Conservation (phyloP, 2,329 filamentous ascomycete species). For the Lasiodiplodia citricola region DNA sequence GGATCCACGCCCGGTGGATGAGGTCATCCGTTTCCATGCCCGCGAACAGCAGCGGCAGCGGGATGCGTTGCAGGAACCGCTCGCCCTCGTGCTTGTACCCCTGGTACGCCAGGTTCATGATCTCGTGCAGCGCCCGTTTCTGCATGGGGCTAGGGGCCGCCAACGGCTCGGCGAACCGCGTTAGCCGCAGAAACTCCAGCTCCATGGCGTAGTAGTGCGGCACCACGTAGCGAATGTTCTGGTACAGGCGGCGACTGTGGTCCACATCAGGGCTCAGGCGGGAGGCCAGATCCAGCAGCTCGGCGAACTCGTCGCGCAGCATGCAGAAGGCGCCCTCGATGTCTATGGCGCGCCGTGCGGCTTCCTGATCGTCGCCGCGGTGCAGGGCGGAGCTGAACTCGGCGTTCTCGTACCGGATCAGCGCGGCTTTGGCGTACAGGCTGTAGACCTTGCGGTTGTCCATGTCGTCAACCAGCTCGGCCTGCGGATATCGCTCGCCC, state of each 20-base stretch:
- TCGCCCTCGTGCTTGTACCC: constrained; percentile 41
- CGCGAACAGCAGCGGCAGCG: constrained; percentile 45
- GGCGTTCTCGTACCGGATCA: constrained; percentile 43
- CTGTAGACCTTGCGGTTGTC: constrained; percentile 44
- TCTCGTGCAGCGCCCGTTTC: constrained; percentile 29
- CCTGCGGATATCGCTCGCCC: constrained; percentile 42
- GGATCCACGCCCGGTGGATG: constrained; percentile 42
- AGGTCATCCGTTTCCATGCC: constrained; percentile 43
- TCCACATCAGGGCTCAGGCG: constrained; percentile 30
- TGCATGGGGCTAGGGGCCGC: constrained; percentile 24
- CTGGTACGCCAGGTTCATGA: constrained; percentile 43
- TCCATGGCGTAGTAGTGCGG: constrained; percentile 44
- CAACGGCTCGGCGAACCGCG: constrained; percentile 27
- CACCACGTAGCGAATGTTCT: constrained; percentile 44
- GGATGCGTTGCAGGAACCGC: constrained; percentile 40
- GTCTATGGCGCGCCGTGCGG: constrained; percentile 25
- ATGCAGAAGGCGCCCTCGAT: constrained; percentile 31
- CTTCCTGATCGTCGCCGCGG: constrained; percentile 27
- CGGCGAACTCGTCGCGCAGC: constrained; percentile 30
- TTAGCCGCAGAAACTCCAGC: constrained; percentile 38
- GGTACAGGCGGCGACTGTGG: constrained; percentile 38
- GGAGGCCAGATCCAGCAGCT: constrained; percentile 30
- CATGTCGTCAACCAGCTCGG: constrained; percentile 43
- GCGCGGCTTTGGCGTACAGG: constrained; percentile 38
- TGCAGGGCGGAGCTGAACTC: constrained; percentile 33